Conservation (phyloP, 306 rosid species). For the Prunus mira region DNA sequence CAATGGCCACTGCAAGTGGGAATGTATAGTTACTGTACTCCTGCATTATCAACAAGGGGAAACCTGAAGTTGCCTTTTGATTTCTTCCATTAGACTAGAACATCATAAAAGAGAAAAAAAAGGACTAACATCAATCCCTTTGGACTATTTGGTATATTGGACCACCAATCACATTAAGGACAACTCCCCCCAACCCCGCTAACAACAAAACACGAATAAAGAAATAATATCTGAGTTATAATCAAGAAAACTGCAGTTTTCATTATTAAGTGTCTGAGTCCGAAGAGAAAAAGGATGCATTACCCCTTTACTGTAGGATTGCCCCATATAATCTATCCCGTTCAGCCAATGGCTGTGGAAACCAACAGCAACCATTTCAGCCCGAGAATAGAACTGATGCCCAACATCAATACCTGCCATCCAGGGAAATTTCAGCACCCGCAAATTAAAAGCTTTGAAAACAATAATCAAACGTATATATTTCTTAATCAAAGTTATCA, state of each 20-base stretch:
- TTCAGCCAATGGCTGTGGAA: conserved; percentile 95
- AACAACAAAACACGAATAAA: not conserved
- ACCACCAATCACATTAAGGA: not conserved
- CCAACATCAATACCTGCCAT: conserved; percentile 82
- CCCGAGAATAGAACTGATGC: conserved; percentile 90
- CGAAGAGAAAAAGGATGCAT: conserved; percentile 13
- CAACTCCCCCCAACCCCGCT: not conserved
- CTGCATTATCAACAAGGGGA: conserved; percentile 21
- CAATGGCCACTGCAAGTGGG: conserved; percentile 89
- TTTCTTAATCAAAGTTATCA: not conserved
- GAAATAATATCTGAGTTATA: not conserved
- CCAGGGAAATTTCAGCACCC: conserved; percentile 21
- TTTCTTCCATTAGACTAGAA: not conserved
- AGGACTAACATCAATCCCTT: not conserved
- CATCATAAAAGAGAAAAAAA: not conserved
- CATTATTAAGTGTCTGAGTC: not conserved
- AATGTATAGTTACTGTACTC: conserved; percentile 45
- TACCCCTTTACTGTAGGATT: conserved; percentile 64
- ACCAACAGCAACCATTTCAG: conserved; percentile 96
- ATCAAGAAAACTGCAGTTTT: not conserved
- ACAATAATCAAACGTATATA: not conserved
- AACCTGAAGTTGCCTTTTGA: not conserved
- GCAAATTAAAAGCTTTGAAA: conserved; percentile 2
- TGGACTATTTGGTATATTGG: not conserved
- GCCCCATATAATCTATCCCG: conserved; percentile 89